A percentile compares a stretch with the other conserved stretches of the same genome.
Conservation (phyloP, 257 asterid genomes). For the Solanum verrucosum region DNA sequence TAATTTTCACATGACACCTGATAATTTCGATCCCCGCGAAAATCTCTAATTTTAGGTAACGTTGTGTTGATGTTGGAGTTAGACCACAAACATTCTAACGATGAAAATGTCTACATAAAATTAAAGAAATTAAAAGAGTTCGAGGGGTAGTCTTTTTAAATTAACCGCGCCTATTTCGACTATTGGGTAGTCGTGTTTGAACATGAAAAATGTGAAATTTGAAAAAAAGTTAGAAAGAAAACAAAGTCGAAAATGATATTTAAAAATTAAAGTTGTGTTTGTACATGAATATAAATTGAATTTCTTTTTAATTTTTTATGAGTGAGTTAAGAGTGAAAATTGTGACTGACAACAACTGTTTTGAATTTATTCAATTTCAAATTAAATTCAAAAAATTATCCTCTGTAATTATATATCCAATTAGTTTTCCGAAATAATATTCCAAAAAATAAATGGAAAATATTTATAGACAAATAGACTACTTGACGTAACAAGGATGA, state of each 20-base stretch:
- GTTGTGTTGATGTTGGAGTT: background rate
- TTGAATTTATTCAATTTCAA: background rate
- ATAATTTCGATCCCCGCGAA: no score
- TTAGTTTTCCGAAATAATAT: no score
- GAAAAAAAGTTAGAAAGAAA: no score
- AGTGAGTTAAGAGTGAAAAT: background rate
- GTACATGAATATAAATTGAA: no score
- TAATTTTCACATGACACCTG: no score
- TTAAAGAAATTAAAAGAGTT: background rate
- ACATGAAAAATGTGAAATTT: background rate
- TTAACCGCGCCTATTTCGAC: background rate
- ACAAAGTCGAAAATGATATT: background rate
- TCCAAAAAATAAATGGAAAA: background rate
- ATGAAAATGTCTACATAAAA: background rate
- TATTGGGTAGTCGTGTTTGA: fast-evolving
- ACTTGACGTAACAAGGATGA: background rate
- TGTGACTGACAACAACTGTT: background rate
- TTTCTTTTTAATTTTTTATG: no score
- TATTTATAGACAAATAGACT: background rate
- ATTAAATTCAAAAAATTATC: background rate
- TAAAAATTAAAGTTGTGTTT: no score
- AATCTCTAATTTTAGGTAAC: background rate
- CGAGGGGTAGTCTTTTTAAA: background rate
- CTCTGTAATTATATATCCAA: background rate
- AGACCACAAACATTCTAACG: background rate